Evolutionary conservation across 352 stramenopile species (phyloP).

Genomic region (Plasmopara viticola): DNA sequence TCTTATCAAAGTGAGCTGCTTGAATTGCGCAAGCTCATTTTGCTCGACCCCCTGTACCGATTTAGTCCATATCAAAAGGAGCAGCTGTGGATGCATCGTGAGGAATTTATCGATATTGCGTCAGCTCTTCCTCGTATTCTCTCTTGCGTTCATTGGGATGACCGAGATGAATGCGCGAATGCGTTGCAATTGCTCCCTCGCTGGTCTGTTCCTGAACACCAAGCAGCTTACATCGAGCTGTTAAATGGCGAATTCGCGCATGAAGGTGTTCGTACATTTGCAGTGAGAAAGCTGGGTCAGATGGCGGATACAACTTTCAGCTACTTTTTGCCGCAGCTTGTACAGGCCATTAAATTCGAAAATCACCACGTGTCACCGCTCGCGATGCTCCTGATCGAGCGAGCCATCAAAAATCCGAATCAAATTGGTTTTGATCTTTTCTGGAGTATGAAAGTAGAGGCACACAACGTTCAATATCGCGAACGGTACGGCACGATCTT

Average conservation of each 20-base stretch:
- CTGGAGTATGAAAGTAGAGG: slow-evolving; percentile 87
- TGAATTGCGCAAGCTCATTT: slow-evolving; percentile 73
- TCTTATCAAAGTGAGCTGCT: slow-evolving; percentile 38
- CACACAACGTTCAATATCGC: slow-evolving; percentile 71
- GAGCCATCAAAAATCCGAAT: slow-evolving; percentile 84
- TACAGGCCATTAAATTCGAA: slow-evolving; percentile 88
- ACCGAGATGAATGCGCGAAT: slow-evolving; percentile 62
- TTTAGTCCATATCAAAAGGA: slow-evolving; percentile 79
- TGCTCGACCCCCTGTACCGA: slow-evolving; percentile 74
- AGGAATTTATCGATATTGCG: slow-evolving; percentile 74
- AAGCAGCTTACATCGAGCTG: slow-evolving; percentile 78
- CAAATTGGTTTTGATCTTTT: slow-evolving; percentile 87
- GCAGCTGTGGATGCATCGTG: slow-evolving; percentile 73
- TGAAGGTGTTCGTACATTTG: slow-evolving; percentile 65
- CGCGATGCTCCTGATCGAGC: slow-evolving; percentile 73
- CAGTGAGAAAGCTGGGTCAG: slow-evolving; percentile 62
- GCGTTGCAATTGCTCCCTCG: slow-evolving; percentile 55
- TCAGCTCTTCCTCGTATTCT: slow-evolving; percentile 70
- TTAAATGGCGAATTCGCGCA: slow-evolving; percentile 78
- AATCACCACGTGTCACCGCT: slow-evolving; percentile 78
- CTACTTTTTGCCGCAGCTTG: slow-evolving; percentile 84
- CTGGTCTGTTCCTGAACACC: slow-evolving; percentile 68
- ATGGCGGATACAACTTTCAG: slow-evolving; percentile 87
- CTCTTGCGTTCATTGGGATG: slow-evolving; percentile 76
- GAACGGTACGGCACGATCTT: slow-evolving; percentile 78